Evolutionary conservation across 805 yeast genomes (phyloP), one percentile per base, ranked within the genome.

Genomic region (Priceomyces castillae): DNA sequence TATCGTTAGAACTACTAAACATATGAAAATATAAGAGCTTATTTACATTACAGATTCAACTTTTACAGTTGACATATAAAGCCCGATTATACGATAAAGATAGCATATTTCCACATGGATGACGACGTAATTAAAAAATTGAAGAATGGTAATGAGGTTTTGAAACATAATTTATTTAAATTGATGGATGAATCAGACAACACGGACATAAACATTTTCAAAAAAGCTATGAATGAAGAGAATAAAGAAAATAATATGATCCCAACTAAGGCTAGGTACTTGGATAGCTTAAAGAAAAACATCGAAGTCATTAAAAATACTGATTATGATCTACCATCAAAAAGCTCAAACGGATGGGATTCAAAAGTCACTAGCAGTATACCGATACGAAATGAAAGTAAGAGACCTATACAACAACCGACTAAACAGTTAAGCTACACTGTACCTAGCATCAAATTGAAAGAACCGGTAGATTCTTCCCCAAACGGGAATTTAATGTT

Each of bases 261-360:
- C 15, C 16, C 28, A 15, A 11, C n/a, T 5, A 34, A 40, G 23
- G 12, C 28, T 16, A 43, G 39, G 14, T 42, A 44, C 41, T 57
- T 58, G 26, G 51, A 53, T 15, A 54, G 52, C 22, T 46, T 64
- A 26, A 52, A 52, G 35, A 56, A 52, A 26, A 54, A 52, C 18
- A 61, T 64, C 17, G 43, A 50, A 12, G 52, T 52, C 34, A 57
- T 59, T 35, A 55, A 51, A 18, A 49, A 48, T 28, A 51, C 54
- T 6, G 49, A 50, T 14, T 59, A 51, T 41, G 56, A 52, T 4
- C 26, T 57, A 15, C 64, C 64, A 20, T 25, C 34, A 11, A 36
- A 18, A 25, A 18, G 6, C 18, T 19, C 30, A 11, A 12, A 4
- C n/a, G 15, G 12, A 33, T 28, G n/a, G 31, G 15, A 28, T 28